Evolutionary conservation across 2,329 filamentous ascomycete species (phyloP).

Genomic region (Xylaria sp.): DNA sequence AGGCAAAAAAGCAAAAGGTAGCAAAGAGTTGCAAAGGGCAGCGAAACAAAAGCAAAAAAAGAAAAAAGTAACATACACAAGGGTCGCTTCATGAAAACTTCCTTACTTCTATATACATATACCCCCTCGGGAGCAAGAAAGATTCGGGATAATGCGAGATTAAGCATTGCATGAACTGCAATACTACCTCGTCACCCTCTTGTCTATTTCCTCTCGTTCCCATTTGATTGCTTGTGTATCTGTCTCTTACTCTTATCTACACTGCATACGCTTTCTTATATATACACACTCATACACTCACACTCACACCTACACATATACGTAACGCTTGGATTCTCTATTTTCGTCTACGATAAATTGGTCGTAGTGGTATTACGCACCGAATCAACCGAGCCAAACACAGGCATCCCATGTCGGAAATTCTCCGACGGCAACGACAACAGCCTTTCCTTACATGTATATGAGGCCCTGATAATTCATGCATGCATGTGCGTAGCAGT

Average conservation of each 20-base stretch:
- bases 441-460: neutral
- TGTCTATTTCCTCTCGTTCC: neutral
- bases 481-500: neutral
- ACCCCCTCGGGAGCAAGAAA: neutral
- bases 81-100: slow-evolving; percentile 5
- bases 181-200: slow-evolving; percentile 8
- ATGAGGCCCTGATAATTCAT: neutral
- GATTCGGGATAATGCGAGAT: slow-evolving; percentile 10
- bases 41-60: slow-evolving; percentile 3
- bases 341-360: neutral
- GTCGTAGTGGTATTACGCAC: neutral
- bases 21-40: no score
- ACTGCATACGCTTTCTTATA: no score
- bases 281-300: no score
- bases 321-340: neutral
- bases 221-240: neutral
- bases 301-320: no score
- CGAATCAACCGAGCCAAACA: neutral
- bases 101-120: neutral
- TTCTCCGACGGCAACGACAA: slow-evolving; percentile 3
- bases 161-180: slow-evolving; percentile 17
- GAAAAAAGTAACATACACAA: neutral
- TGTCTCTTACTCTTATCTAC: no score
- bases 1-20: neutral
- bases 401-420: slow-evolving; percentile 4